These are phyloP conservation scores for Hypoxylon crocopeplum DNA, from an alignment of 495 filamentous ascomycete genomes.

Conservation along the genomic window DNA sequence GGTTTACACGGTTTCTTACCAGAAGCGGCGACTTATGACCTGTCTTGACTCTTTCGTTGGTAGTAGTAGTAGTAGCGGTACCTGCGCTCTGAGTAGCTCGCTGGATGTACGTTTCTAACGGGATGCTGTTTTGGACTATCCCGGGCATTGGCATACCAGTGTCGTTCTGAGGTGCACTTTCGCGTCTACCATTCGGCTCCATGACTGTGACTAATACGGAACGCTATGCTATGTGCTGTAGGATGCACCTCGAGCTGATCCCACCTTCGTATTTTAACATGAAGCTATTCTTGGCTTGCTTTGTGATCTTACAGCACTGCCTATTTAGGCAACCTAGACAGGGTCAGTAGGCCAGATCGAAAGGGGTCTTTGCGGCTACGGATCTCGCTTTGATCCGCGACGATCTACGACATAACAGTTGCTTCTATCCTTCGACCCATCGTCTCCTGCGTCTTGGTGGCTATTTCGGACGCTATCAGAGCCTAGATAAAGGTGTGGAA, in stretches of 20 bases:
- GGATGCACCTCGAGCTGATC: neutral
- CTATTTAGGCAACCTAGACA: slow-evolving; percentile 12
- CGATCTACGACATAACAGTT: slow-evolving; percentile 2
- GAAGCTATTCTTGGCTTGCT: slow-evolving; percentile 3
- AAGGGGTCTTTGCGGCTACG: slow-evolving; percentile 8
- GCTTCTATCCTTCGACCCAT: neutral
- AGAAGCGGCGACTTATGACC: neutral
- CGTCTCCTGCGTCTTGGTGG: too few species aligned
- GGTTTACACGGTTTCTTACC: slow-evolving; percentile 8
- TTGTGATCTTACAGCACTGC: slow-evolving; percentile 5
- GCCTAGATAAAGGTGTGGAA: too few species aligned
- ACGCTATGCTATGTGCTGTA: too few species aligned
- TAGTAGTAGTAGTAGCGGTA: neutral
- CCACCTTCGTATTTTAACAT: slow-evolving; percentile 26
- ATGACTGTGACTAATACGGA: too few species aligned
- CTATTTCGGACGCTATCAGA: too few species aligned
- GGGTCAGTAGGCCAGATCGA: neutral
- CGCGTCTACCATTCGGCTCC: neutral
- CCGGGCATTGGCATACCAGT: too few species aligned
- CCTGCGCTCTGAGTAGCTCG: neutral
- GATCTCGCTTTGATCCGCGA: neutral
- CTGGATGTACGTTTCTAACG: neutral
- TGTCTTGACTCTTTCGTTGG: neutral
- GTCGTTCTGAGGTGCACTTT: too few species aligned
- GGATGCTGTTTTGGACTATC: too few species aligned